phyloP scores from a whole-genome alignment of 2,329 filamentous ascomycete species.

The Helminthosporium solani region DNA sequence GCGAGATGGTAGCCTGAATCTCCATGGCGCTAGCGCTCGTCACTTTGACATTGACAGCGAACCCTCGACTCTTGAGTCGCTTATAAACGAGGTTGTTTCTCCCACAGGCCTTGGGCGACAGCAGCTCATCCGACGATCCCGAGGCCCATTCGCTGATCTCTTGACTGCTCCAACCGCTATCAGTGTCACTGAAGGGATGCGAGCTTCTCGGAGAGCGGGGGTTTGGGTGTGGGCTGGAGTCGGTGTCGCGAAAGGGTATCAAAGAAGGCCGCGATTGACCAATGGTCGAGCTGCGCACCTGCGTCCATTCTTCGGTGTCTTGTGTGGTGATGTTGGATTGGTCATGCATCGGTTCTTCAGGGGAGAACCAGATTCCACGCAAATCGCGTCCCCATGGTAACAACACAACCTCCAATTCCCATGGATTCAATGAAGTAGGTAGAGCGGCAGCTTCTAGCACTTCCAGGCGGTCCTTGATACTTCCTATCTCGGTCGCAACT shows the following conservation, averaged over 20 bases:
- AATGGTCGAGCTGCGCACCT: constrained; percentile 26
- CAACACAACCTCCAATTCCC: constrained; percentile 75
- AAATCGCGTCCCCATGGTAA: constrained; percentile 65
- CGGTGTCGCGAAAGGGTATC: constrained; percentile 18
- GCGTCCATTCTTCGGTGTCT: constrained; percentile 51
- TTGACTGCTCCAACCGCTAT: constrained; percentile 52
- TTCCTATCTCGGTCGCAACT: constrained; percentile 47
- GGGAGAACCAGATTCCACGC: constrained; percentile 55
- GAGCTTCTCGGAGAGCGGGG: constrained; percentile 14
- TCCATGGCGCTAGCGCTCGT: constrained; percentile 65
- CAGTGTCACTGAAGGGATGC: constrained; percentile 28
- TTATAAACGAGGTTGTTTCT: constrained; percentile 64
- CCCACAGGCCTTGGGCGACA: constrained; percentile 68
- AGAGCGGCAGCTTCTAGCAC: constrained; percentile 59
- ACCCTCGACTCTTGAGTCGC: constrained; percentile 72
- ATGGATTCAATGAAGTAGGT: constrained; percentile 64
- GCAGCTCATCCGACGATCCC: constrained; percentile 55
- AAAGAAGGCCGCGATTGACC: constrained; percentile 7
- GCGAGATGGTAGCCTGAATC: constrained; percentile 63
- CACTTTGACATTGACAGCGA: constrained; percentile 65
- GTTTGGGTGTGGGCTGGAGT: constrained; percentile 24
- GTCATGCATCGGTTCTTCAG: constrained; percentile 43
- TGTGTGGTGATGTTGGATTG: constrained; percentile 39
- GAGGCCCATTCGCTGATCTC: constrained; percentile 53
- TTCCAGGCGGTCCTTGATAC: constrained; percentile 50